Evolutionary conservation across 139 green algal species (phyloP).

Genomic region (Picocystis salinarum): DNA sequence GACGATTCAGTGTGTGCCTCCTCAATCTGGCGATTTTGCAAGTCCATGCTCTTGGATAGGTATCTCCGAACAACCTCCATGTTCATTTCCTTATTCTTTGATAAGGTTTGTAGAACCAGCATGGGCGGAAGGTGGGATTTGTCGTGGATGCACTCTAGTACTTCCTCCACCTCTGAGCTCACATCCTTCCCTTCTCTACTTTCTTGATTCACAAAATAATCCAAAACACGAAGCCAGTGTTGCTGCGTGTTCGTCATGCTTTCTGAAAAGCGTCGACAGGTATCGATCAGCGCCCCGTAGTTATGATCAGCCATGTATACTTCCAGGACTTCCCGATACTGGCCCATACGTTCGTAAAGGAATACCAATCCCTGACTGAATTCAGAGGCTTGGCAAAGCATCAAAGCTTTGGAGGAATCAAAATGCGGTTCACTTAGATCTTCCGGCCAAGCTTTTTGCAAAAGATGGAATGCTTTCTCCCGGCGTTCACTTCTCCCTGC

Average conservation of each 20-base stretch:
- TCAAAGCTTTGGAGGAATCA: constrained; percentile 64
- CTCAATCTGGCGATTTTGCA: constrained; percentile 21
- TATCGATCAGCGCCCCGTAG: constrained; percentile 40
- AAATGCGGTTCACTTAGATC: constrained; percentile 43
- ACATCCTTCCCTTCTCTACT: constrained; percentile 5
- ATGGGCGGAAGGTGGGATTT: constrained; percentile 64
- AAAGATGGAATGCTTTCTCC: constrained; percentile 55
- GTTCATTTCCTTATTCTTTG: constrained; percentile 41
- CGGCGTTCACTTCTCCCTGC: constrained; percentile 4
- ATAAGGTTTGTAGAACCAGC: constrained; percentile 67
- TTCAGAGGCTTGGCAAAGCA: constrained; percentile 57
- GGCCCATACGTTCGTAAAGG: constrained; percentile 63
- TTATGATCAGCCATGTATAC: constrained; percentile 54
- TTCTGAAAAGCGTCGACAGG: constrained; percentile 48
- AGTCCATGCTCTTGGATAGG: constrained; percentile 33
- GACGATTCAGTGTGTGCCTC: constrained; percentile 19
- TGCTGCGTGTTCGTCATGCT: constrained; percentile 33
- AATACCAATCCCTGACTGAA: constrained; percentile 61
- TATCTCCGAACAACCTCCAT: constrained; percentile 52
- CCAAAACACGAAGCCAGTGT: constrained; percentile 70
- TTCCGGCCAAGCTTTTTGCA: constrained; percentile 58
- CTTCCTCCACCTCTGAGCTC: constrained; percentile 14
- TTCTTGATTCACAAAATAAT: constrained; percentile 33
- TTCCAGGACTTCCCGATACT: constrained; percentile 56
- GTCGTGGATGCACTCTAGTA: constrained; percentile 58